A percentile compares a stretch with the other conserved stretches of the same genome.
Conservation (phyloP, 2,329 filamentous ascomycete genomes). For the Fusarium torulosum region DNA sequence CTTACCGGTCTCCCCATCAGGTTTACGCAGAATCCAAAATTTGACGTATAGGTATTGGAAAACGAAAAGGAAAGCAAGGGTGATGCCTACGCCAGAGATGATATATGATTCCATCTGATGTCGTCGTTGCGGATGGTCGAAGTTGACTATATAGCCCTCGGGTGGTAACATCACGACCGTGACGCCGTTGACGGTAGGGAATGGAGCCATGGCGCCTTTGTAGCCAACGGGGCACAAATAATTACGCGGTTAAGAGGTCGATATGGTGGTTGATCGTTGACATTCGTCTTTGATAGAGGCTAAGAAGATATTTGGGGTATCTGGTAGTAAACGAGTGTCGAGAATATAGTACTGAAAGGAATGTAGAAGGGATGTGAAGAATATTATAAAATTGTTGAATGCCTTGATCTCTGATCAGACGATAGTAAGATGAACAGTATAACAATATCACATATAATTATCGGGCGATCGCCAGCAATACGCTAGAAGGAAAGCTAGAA, state of each 20-base stretch:
- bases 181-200: constrained; percentile 37
- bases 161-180: constrained; percentile 45
- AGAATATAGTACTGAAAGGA: not conserved
- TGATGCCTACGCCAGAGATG: constrained; percentile 36
- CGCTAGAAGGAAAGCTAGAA: not conserved
- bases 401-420: constrained; percentile 12
- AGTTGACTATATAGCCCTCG: constrained; percentile 51
- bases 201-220: constrained; percentile 20
- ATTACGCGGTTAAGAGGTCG: not conserved
- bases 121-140: constrained; percentile 49
- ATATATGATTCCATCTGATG: constrained; percentile 40
- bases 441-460: not conserved
- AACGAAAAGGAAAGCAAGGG: constrained; percentile 42
- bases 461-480: constrained; percentile 3
- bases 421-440: constrained; percentile 1
- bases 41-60: constrained; percentile 46
- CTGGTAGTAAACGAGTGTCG: not conserved
- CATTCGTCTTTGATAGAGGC: not conserved
- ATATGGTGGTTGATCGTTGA: not conserved
- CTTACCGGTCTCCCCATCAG: constrained; percentile 41
- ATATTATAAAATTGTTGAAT: constrained; percentile 1
- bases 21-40: constrained; percentile 37
- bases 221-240: not conserved
- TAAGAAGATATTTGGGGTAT: not conserved
- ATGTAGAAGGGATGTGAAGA: not conserved